Evolutionary conservation across 2,329 filamentous ascomycete genomes (phyloP).

Genomic region (Nothophaeocryptopus gaeumannii): DNA sequence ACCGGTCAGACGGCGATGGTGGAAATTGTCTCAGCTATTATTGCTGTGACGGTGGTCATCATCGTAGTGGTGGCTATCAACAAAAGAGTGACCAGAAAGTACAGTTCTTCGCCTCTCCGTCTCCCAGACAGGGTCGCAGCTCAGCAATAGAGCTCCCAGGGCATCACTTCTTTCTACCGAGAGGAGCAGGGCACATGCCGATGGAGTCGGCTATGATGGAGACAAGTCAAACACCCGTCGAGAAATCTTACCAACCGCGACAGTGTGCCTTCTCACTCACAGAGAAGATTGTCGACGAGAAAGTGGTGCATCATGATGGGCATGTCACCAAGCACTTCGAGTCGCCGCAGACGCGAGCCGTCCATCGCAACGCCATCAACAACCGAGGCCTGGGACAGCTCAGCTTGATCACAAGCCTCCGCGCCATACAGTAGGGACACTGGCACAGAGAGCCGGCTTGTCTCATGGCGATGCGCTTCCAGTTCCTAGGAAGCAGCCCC

Average conservation of each 20-base stretch:
- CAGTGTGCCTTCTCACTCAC: conserved; percentile 8
- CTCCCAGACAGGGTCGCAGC: too few relatives aligned
- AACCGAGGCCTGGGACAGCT: conserved; percentile 14
- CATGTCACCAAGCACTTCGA: conserved; percentile 14
- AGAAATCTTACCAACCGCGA: conserved; percentile 9
- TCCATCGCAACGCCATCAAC: conserved; percentile 4
- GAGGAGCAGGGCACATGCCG: too few relatives aligned
- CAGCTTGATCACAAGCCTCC: conserved; percentile 12
- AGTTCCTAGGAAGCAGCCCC: conserved; percentile 6
- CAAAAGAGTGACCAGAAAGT: too few relatives aligned
- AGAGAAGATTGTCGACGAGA: conserved; percentile 14
- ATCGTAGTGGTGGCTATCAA: too few relatives aligned
- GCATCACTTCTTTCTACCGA: too few relatives aligned
- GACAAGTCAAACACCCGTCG: background rate
- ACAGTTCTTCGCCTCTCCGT: too few relatives aligned
- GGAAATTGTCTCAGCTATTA: too few relatives aligned
- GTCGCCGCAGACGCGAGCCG: background rate
- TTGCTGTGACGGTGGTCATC: too few relatives aligned
- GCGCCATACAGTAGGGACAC: conserved; percentile 14
- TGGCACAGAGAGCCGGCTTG: conserved; percentile 11
- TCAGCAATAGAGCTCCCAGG: too few relatives aligned
- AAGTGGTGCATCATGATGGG: conserved; percentile 13
- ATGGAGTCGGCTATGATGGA: too few relatives aligned
- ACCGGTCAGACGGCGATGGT: too few relatives aligned
- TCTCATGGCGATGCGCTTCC: conserved; percentile 15